Evolutionary conservation across 306 rosid genomes (phyloP), one percentile per base, ranked within the genome.

Genomic region (Alnus rubra): DNA sequence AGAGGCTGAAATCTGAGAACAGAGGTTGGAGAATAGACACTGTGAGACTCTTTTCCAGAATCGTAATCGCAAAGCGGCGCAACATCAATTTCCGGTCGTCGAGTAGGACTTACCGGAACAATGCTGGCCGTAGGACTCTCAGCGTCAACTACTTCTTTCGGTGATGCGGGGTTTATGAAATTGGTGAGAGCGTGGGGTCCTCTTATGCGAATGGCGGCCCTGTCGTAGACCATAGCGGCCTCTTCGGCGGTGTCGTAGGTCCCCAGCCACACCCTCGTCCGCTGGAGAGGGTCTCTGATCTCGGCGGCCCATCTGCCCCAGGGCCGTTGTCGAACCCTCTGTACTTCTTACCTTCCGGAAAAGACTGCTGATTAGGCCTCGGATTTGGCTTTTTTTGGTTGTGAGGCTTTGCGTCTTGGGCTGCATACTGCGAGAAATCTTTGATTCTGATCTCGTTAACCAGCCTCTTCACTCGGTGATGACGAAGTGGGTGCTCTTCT

Each of bases 301-400:
- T 90, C 95, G 0, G 92, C 92, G 0, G 87, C 95, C 88, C 88
- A 90, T 74, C 82, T 67, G 0, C 91, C 92, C 92, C 92, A 85
- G 1, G 79, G 87, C 50, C 94, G 75, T 48, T 53, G 86, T 1
- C 92, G 71, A 58, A 88, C 91, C 3, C 92, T 1, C 91, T 74
- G 42, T 54, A 87, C 54, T 74, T 87, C 81, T n/a, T 84, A 0
- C 13, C 80, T 0, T 15, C 64, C 11, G 55, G 69, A 10, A 77
- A 19, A 19, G 7, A 47, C 44, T 45, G 5, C 13, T 16, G 80
- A 28, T 78, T 79, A 0, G 50, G 7, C 75, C 35, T 76, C 44
- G 42, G 79, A 31, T 60, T 35, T 42, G 6, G 16, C 18, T 11
- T 44, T 3, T 11, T 44, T 3, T 19, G 30, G 11, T 64, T 30